Evolutionary conservation across 2,329 filamentous ascomycete species (phyloP), one percentile per base, ranked within the genome.

Genomic region (Xylaria sp.): DNA sequence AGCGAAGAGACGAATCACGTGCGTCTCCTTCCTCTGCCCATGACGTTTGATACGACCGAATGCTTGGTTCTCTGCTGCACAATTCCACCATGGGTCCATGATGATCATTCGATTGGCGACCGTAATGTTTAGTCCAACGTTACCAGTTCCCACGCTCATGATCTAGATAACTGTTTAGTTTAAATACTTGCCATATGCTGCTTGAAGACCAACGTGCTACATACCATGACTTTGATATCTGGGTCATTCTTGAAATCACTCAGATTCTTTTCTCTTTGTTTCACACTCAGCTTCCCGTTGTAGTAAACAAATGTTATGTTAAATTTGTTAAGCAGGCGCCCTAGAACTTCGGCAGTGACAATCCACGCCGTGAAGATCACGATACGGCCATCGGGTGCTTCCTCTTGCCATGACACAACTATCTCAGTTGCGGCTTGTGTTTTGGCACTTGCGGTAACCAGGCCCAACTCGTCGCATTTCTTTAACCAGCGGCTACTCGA

Each of bases 81-180:
- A 79, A 66, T 93, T 92, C 88, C 88, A 93, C 86, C 87, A 90
- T 0, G 82, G 79, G 32, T 89, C 86, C 0, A 87, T 61, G 0
- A 86, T 79, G n/a, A 90, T 87, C 35, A 87, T 85, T 3, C 86
- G 82, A 50, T 87, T 88, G 0, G 83, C 84, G 0, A 65, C 76
- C 0, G 75, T 79, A 0, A 86, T 68, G 51, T 85, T 84, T 61
- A 82, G 79, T 18, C 78, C 80, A 27, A 81, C 78, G 0, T 78
- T 79, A 0, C 82, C 81, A 18, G 77, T 77, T 18, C 65, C 73
- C 57, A 83, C 69, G 0, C 79, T 79, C 0, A 78, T 66, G 2
- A 85, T 59, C 80, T 84, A 53, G n/a, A 35, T 37, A 2, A 16
- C 25, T 13, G 3, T n/a, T 66, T 53, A 61, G 47, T 13, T 32